Evolutionary conservation across 2,329 filamentous ascomycete genomes (phyloP), one percentile per base, ranked within the genome.

Genomic region (Colletotrichum sp.): DNA sequence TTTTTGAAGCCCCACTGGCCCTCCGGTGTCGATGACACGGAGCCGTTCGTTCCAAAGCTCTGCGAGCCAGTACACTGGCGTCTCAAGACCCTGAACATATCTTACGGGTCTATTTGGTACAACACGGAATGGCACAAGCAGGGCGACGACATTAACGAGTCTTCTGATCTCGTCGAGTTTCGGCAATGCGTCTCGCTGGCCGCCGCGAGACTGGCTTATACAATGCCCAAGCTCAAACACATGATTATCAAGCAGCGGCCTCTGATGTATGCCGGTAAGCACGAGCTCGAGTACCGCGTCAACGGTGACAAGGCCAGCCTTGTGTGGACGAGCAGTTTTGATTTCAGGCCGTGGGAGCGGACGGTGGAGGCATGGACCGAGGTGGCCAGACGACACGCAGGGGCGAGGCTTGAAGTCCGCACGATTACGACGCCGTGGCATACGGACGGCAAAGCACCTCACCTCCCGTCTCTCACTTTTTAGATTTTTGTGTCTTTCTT

Each of bases 191-290:
- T 79, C 22, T 78, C 78, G n/a, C 77, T 80, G 22, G 78, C 77
- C 32, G 76, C 78, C 16, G 77, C 79, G 2, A 77, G 79, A 5
- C 71, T 80, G 59, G 79, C 78, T 2, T 57, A 76, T 32, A 72
- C 75, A n/a, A 80, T 80, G 77, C 79, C 79, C 13, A 36, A 39
- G 19, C 52, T 84, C 25, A 74, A 68, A 25, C 69, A 71, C 28
- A 68, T 80, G 74, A 70, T 67, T 13, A 63, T 80, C 39, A 73
- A 69, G 44, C 79, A 80, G 65, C 72, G 79, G n/a, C 78, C 78
- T 19, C 72, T 79, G 16, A 79, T 80, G 79, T 80, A 78, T 71
- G 79, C 79, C 2, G 79, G 79, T n/a, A 79, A 77, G 73, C 79
- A 80, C 52, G 61, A 75, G 32, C 76, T 80, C 22, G 66, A 69